A percentile compares a stretch with the other conserved stretches of the same genome.
These are phyloP conservation scores for Thelonectria rubi DNA, from an alignment of 2,329 filamentous ascomycete species.

Conservation along the genomic window DNA sequence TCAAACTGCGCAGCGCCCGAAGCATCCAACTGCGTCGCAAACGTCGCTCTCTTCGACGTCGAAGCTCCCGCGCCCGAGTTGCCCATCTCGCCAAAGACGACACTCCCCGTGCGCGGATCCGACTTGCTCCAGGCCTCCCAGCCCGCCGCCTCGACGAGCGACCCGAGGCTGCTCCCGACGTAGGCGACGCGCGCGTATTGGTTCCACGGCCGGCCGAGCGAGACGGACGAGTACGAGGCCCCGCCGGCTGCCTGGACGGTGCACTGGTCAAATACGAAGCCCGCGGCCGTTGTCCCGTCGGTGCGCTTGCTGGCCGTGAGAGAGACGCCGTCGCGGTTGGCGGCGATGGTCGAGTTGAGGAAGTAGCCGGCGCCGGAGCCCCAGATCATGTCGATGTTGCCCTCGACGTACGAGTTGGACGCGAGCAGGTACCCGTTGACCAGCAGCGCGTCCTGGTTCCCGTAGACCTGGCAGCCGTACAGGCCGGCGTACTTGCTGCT, in stretches of 20 bases:
- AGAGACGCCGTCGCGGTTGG: conserved; percentile 44
- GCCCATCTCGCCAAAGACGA: conserved; percentile 35
- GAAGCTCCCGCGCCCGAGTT: conserved; percentile 35
- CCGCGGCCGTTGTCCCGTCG: conserved; percentile 47
- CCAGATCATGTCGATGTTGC: conserved; percentile 59
- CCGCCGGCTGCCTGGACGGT: conserved; percentile 41
- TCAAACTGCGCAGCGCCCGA: conserved; percentile 30
- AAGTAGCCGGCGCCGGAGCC: conserved; percentile 56
- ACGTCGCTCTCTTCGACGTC: conserved; percentile 32
- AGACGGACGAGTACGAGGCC: conserved; percentile 35
- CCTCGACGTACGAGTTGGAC: conserved; percentile 53
- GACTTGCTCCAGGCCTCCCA: conserved; percentile 37
- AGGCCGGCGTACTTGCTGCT: conserved; percentile 44
- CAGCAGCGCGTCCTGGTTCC: conserved; percentile 61
- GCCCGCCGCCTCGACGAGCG: conserved; percentile 25
- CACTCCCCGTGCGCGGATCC: conserved; percentile 33
- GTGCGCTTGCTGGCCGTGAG: conserved; percentile 50
- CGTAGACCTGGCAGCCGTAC: conserved; percentile 56
- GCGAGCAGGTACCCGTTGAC: conserved; percentile 59
- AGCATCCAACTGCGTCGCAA: conserved; percentile 28
- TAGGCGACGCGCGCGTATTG: conserved; percentile 37
- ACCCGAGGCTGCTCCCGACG: conserved; percentile 30
- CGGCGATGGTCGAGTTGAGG: conserved; percentile 45
- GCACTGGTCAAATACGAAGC: conserved; percentile 48
- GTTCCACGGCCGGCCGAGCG: conserved; percentile 37